Conservation (phyloP, 805 yeast genomes). For the Metschnikowia lachancei region DNA sequence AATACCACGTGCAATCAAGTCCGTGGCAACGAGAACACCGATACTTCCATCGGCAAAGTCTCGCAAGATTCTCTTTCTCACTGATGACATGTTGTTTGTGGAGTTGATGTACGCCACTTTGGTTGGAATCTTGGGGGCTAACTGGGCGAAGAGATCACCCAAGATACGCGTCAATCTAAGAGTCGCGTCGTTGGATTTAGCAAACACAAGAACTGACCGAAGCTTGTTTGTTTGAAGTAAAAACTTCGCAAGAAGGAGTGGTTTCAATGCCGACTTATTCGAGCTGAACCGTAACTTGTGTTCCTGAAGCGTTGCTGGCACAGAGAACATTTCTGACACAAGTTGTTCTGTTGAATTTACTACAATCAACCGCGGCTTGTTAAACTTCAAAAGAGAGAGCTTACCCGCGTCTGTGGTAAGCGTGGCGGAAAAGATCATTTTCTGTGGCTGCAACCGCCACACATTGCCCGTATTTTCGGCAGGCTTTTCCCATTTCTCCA, state of each 20-base stretch:
- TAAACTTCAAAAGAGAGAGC: conserved; percentile 65
- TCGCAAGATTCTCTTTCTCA: conserved; percentile 54
- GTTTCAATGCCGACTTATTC: conserved; percentile 54
- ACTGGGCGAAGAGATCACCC: conserved; percentile 35
- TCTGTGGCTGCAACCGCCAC: conserved; percentile 45
- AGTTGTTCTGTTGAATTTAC: conserved; percentile 56
- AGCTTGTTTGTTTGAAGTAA: conserved; percentile 34
- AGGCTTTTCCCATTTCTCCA: conserved; percentile 21
- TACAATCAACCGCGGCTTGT: conserved; percentile 69
- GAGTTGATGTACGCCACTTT: conserved; percentile 52
- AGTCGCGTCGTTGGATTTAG: conserved; percentile 81
- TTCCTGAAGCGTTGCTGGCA: conserved; percentile 55
- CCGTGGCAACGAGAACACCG: conserved; percentile 71
- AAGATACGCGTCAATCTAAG: conserved; percentile 71
- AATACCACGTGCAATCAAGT: conserved; percentile 93
- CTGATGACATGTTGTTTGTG: conserved; percentile 48
- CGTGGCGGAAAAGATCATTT: conserved; percentile 88
- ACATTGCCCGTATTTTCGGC: conserved; percentile 25
- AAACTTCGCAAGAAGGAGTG: conserved; percentile 64
- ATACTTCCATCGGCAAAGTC: conserved; percentile 56
- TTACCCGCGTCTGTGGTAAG: conserved; percentile 90
- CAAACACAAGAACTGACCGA: conserved; percentile 55
- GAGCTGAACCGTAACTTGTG: conserved; percentile 40
- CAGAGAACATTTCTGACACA: conserved; percentile 55
- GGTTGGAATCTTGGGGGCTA: conserved; percentile 12